Evolutionary conservation across 352 stramenopile species (phyloP).

Genomic region (Elongisporangium anandrum): DNA sequence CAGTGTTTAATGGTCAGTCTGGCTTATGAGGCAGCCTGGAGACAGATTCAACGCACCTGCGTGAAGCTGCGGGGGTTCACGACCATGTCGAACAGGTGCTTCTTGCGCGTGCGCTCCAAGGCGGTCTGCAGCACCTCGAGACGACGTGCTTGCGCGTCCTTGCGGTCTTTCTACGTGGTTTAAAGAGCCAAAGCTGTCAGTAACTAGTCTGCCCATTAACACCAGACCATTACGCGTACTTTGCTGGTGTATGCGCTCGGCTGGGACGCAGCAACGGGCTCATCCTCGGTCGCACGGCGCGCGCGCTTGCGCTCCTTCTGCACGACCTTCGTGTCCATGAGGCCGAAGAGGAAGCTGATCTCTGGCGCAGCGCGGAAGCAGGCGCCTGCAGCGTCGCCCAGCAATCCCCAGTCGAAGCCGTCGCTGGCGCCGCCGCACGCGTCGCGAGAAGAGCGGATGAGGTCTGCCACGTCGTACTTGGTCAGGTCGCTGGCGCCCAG

Average conservation of each 20-base stretch:
- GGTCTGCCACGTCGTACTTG: conserved; percentile 69
- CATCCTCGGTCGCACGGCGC: conserved; percentile 38
- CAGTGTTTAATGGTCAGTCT: too few species aligned
- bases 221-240: conserved; percentile 13
- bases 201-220: background rate
- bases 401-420: conserved; percentile 58
- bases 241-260: conserved; percentile 78
- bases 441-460: conserved; percentile 51
- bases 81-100: conserved; percentile 68
- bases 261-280: conserved; percentile 44
- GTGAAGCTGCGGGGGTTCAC: conserved; percentile 73
- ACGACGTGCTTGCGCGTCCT: conserved; percentile 71
- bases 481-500: conserved; percentile 69
- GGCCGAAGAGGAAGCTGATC: conserved; percentile 68
- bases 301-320: conserved; percentile 60
- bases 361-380: conserved; percentile 74
- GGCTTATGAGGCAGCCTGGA: too few species aligned
- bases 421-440: conserved; percentile 20
- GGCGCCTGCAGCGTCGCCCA: conserved; percentile 52
- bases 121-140: conserved; percentile 65
- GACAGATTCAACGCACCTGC: conserved; percentile 27
- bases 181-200: conserved; percentile 1
- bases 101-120: conserved; percentile 31
- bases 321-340: conserved; percentile 76
- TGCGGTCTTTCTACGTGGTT: conserved; percentile 54